Evolutionary conservation across 192 early-diverging fungal species (phyloP), one percentile per base, ranked within the genome.

Genomic region (Thamnidium elegans): DNA sequence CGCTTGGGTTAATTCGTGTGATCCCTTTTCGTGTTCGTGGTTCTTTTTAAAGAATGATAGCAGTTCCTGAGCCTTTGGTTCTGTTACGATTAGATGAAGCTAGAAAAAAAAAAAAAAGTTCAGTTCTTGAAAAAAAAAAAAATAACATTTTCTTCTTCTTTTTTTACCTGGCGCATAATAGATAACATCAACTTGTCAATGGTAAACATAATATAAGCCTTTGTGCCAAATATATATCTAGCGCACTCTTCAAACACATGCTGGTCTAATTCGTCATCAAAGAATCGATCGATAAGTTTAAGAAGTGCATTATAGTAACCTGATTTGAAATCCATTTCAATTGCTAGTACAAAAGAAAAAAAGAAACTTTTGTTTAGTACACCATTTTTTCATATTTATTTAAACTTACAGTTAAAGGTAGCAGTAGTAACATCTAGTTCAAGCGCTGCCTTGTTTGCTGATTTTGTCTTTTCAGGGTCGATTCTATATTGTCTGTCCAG

Each of bases 161-260:
- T 21, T 60, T 69, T 54, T 74, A 88, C 87, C 72, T 90, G 88
- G 72, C 95, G 96, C 14, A 88, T 81, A 55, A 95, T 76, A 11
- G 83, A 78, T 62, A 84, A 81, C 30, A 93, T 80, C 20, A 96
- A 79, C 64, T 91, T 93, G 74, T 98, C 96, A 15, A 98, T 77
- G 0, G 94, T 95, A 68, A 96, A 90, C 31, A 93, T 80, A 43
- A 88, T 70, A 68, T 97, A 96, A 0, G 90, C 97, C 31, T 91
- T 83, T 39, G 89, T 96, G 19, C 90, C 87, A 78, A 91, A 98
- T 73, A 99, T 78, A 48, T 87, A 84, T 1, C 97, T 88, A 48
- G 87, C 73, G 26, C 83, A 81, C 61, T 99, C 95, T 63, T 99
- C 97, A 82, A 89, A 99, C 53, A 75, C 78, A 34, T 75, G 74